Evolutionary conservation across 805 yeast species (phyloP), one percentile per base, ranked within the genome.

Genomic region (Sugiyamaella floridensis): DNA sequence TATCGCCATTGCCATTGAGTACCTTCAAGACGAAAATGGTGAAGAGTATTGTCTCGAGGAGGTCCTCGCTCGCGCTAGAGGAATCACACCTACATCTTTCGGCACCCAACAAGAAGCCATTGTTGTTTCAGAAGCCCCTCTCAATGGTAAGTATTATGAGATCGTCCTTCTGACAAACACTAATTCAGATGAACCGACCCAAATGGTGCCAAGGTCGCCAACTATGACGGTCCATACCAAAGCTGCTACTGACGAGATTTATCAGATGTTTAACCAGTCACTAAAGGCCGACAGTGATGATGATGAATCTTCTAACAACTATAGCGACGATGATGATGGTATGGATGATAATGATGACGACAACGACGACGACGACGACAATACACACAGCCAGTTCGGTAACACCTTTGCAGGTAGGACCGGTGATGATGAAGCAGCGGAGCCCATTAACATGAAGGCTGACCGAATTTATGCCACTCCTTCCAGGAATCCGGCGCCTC

Each of bases 201-300:
- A 22, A 11, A 18, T 47, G 15, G 54, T 45, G 16, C 57, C 54
- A 14, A n/a, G 54, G 12, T 85, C 95, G 0, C 95, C 95, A 0
- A 89, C 96, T 0, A 76, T 85, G 57, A 89, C 97, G 0, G 70
- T 83, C 62, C 84, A 77, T 63, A 85, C 96, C 0, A 80, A 81
- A 48, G 80, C 82, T 60, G 92, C 96, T 1, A 77, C 81, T 52
- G 78, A 80, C 51, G 96, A 88, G 59, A 83, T 89, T 0, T 72
- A 78, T 56, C 76, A 79, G 14, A 86, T 89, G 89, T 86, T 88
- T 64, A 86, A 58, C 40, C 62, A 61, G 53, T 63, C 65, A 5
- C 42, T 62, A n/a, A 58, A 59, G 2, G 56, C 40, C 2, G 52
- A 48, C 43, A 45, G 44, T 37, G 49, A 50, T 15, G 49, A 50